phyloP scores from a whole-genome alignment of 257 asterid species.

The Orobanche coerulescens region DNA sequence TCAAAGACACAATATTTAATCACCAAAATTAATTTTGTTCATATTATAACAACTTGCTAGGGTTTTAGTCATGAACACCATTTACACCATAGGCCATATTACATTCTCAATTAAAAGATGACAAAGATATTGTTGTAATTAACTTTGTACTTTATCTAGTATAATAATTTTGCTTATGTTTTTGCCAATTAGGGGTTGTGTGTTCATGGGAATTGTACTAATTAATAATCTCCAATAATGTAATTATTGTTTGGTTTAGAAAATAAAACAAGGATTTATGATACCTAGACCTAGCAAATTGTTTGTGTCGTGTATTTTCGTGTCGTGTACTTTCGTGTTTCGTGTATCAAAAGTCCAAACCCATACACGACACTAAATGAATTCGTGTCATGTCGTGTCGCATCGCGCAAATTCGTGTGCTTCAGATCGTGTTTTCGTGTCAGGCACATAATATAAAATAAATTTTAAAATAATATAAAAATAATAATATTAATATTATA shows the following conservation, averaged over 20 bases:
- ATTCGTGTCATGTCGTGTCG: too few species aligned
- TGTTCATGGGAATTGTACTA: background rate
- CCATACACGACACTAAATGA: too few species aligned
- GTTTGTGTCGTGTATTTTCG: too few species aligned
- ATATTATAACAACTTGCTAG: conserved; percentile 24
- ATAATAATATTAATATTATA: too few species aligned
- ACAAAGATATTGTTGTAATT: conserved; percentile 15
- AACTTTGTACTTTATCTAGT: background rate
- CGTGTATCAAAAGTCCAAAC: too few species aligned
- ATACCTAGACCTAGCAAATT: too few species aligned
- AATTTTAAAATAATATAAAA: too few species aligned
- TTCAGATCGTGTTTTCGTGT: too few species aligned
- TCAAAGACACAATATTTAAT: conserved; percentile 23
- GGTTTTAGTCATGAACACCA: conserved; percentile 33
- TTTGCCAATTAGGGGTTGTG: background rate
- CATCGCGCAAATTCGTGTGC: too few species aligned
- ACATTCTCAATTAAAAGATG: conserved; percentile 24
- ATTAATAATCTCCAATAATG: background rate
- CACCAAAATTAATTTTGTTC: conserved; percentile 27
- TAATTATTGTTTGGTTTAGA: background rate
- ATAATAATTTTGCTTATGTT: background rate
- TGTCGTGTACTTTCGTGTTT: too few species aligned
- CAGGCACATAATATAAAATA: too few species aligned
- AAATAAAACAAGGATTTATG: background rate
- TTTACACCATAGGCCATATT: conserved; percentile 28